These are phyloP conservation scores for Sarcodon aspratus DNA, from an alignment of 768 basidiomycete genomes.

Conservation along the genomic window DNA sequence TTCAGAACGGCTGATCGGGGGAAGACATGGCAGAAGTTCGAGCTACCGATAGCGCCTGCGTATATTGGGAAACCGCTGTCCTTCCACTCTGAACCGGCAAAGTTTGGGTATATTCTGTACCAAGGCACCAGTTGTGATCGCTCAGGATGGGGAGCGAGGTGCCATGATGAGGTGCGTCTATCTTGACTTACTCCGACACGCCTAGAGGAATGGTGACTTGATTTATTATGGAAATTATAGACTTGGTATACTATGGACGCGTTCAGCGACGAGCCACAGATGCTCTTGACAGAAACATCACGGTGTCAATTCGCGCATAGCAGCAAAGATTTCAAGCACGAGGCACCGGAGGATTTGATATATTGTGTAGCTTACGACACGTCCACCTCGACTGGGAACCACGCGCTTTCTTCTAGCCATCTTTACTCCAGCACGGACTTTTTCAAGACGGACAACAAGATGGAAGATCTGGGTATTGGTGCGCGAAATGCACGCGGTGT, in stretches of 20 bases:
- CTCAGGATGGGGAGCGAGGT: slow-evolving; percentile 39
- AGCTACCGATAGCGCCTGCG: slow-evolving; percentile 50
- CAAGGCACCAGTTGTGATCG: slow-evolving; percentile 60
- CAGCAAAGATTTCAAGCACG: slow-evolving; percentile 70
- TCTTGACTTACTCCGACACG: slow-evolving; percentile 1
- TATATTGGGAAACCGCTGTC: slow-evolving; percentile 56
- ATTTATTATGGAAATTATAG: slow-evolving; percentile 24
- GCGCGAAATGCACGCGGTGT: slow-evolving; percentile 73
- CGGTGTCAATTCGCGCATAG: slow-evolving; percentile 88
- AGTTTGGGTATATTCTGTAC: slow-evolving; percentile 68
- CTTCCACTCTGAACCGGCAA: slow-evolving; percentile 72
- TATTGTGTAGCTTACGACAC: slow-evolving; percentile 87
- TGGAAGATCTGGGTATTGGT: slow-evolving; percentile 81
- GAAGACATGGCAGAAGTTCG: slow-evolving; percentile 76
- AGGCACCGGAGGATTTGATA: slow-evolving; percentile 63
- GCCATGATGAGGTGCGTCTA: slow-evolving; percentile 60
- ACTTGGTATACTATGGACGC: slow-evolving; percentile 85
- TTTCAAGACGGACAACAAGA: slow-evolving; percentile 48
- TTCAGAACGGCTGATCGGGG: slow-evolving; percentile 87
- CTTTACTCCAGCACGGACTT: slow-evolving; percentile 84
- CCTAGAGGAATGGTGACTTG: not conserved
- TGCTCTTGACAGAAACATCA: slow-evolving; percentile 60
- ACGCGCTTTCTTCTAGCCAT: slow-evolving; percentile 47
- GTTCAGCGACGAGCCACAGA: slow-evolving; percentile 48
- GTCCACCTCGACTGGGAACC: slow-evolving; percentile 26